phyloP scores from a whole-genome alignment of 345 rosid species.

The Sisymbrium irio region DNA sequence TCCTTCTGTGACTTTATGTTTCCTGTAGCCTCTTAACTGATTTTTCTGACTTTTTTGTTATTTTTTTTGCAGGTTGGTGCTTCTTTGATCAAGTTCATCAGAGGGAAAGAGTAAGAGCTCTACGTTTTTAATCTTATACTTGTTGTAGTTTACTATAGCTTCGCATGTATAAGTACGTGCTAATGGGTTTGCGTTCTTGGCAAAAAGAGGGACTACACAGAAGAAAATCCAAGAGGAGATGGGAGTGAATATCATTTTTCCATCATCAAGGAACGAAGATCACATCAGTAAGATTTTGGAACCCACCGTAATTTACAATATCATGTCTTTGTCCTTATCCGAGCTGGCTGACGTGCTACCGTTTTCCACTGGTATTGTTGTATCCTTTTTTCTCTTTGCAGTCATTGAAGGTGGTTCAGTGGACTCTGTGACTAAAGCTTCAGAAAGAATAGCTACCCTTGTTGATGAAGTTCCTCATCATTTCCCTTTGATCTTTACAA shows the following conservation, averaged over 20 bases:
- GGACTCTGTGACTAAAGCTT: constrained; percentile 62
- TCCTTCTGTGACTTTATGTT: not conserved
- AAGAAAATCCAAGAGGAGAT: constrained; percentile 68
- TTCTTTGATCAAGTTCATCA: constrained; percentile 67
- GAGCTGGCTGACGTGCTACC: not conserved
- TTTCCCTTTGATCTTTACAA: not conserved
- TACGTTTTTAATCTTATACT: constrained; percentile 15
- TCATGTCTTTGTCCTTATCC: not conserved
- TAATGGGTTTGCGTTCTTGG: constrained; percentile 19
- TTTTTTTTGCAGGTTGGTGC: constrained; percentile 62
- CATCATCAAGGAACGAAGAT: constrained; percentile 63
- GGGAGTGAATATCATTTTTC: constrained; percentile 72
- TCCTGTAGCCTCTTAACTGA: not conserved
- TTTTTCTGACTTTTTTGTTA: not conserved
- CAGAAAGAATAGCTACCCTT: constrained; percentile 52
- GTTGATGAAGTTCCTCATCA: constrained; percentile 59
- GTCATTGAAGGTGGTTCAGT: constrained; percentile 75
- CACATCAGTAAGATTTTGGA: constrained; percentile 52
- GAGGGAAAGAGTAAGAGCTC: constrained; percentile 69
- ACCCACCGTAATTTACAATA: not conserved
- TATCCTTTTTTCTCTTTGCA: constrained; percentile 28
- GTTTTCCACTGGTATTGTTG: not conserved
- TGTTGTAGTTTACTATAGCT: constrained; percentile 2
- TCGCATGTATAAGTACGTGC: constrained; percentile 13
- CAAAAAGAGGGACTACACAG: constrained; percentile 60